Percentiles rank a stretch among this genome's conserved stretches.
Evolutionary conservation across 2,329 filamentous ascomycete genomes (phyloP).

Genomic region (Pleomassaria siparia): DNA sequence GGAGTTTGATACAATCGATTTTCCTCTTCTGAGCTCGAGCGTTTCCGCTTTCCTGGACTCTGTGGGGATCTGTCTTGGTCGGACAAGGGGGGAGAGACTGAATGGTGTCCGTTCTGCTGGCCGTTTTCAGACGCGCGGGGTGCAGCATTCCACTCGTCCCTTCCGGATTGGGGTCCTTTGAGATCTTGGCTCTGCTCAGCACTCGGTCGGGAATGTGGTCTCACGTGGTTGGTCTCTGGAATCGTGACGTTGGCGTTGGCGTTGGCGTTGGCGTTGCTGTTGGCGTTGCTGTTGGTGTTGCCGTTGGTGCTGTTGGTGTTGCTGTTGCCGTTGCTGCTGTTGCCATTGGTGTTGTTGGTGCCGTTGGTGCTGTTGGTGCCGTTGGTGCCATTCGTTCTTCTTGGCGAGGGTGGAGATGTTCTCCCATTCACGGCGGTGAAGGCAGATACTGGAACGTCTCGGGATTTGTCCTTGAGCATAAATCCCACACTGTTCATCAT

Average conservation of each 20-base stretch:
- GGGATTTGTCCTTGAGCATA: constrained; percentile 31
- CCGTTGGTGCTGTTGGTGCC: too few species aligned
- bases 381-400: constrained; percentile 19
- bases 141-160: constrained; percentile 21
- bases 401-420: constrained; percentile 27
- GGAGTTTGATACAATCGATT: constrained; percentile 42
- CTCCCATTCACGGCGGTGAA: constrained; percentile 42
- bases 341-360: too few species aligned
- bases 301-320: too few species aligned
- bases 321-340: too few species aligned
- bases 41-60: constrained; percentile 61
- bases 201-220: constrained; percentile 13
- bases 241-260: constrained; percentile 21
- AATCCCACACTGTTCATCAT: constrained; percentile 30
- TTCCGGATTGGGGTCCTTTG: constrained; percentile 19
- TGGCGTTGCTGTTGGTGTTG: constrained; percentile 10
- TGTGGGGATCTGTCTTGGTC: constrained; percentile 24
- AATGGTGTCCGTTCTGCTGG: constrained; percentile 20
- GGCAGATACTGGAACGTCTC: constrained; percentile 29
- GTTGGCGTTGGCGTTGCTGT: constrained; percentile 10
- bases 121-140: constrained; percentile 17
- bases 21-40: constrained; percentile 60
- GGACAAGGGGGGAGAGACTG: constrained; percentile 23
- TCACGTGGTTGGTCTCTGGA: constrained; percentile 16
- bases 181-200: constrained; percentile 17